Percentiles rank a stretch among this genome's conserved stretches.
phyloP scores from a whole-genome alignment of 106 monocot genomes.

The Allium sativum region DNA sequence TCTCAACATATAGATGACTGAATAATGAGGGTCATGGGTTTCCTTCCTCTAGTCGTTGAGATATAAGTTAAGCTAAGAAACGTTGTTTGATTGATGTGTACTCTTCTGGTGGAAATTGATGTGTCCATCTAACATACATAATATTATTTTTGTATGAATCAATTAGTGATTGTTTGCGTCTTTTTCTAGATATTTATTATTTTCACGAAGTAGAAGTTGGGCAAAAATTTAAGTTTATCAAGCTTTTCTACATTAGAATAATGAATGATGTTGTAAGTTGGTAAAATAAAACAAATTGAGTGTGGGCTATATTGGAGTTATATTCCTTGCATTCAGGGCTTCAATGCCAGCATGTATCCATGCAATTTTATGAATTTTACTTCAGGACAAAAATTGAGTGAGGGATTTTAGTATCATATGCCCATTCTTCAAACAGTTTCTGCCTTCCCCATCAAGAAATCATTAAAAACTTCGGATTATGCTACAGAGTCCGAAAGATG shows the following conservation, averaged over 20 bases:
- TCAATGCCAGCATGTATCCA: not conserved
- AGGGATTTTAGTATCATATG: too few relatives aligned
- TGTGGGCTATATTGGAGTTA: not conserved
- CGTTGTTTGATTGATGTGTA: not conserved
- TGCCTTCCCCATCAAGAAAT: too few relatives aligned
- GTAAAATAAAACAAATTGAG: not conserved
- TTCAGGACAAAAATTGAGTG: too few relatives aligned
- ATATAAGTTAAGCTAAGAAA: constrained; percentile 1
- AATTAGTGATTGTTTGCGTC: too few relatives aligned
- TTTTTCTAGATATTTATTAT: too few relatives aligned
- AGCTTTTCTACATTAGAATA: too few relatives aligned
- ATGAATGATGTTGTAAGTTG: not conserved
- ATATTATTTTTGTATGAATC: not conserved
- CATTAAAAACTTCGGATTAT: too few relatives aligned
- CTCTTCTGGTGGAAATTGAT: constrained; percentile 3
- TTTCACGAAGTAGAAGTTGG: too few relatives aligned
- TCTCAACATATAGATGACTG: constrained; percentile 4
- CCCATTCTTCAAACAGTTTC: too few relatives aligned
- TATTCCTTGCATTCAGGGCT: constrained; percentile 7
- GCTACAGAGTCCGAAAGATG: too few relatives aligned
- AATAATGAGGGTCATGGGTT: constrained; percentile 4
- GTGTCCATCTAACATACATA: not conserved
- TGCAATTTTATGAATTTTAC: too few relatives aligned
- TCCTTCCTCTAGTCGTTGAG: constrained; percentile 2
- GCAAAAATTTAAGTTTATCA: too few relatives aligned